Evolutionary conservation across 2,329 filamentous ascomycete genomes (phyloP), one percentile per base, ranked within the genome.

Genomic region (Colletotrichum higginsianum): DNA sequence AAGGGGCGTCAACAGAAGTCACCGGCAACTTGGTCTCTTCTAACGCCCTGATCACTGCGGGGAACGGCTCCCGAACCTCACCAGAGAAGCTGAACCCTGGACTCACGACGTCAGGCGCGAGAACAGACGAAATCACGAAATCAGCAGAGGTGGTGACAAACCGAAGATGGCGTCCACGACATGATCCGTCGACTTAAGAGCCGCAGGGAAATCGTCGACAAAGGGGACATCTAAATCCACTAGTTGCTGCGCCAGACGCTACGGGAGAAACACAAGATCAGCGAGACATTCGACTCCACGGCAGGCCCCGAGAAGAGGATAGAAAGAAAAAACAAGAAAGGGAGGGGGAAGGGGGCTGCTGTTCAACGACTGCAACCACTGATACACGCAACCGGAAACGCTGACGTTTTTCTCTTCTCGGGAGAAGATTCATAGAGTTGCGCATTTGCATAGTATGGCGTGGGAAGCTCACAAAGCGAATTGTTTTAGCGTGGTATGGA

Each of bases 91-190:
- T 96, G 84, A 99, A 99, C 9, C 94, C 92, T 93, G 46, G 35
- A 21, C 35, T 30, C 58, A 57, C 50, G 61, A 55, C 18, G 38
- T 74, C 64, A 74, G 73, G 47, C 61, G 55, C 66, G 50, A 42
- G 5, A 30, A 30, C 30, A 30, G 30, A 30, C 6, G 30, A 8
- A 12, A 23, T 64, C 61, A 52, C 61, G 65, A 8, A 18, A 40
- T 3, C 13, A 30, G 46, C 23, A 11, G 9, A 18, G 47, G 23
- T 55, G 9, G 47, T 42, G 55, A n/a, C 84, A 56, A 81, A 93
- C 94, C 95, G 79, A 99, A 99, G 73, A 99, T 94, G 12, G 96
- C 94, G 82, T 99, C 96, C 70, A 99, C 86, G 64, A 99, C 84
- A 75, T 97, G 93, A 79, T 98, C 93, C 2, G 93, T 88, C 64